A percentile compares a stretch with the other conserved stretches of the same genome.
Evolutionary conservation across 768 basidiomycete species (phyloP).

Genomic region (Amylocystis lapponica): DNA sequence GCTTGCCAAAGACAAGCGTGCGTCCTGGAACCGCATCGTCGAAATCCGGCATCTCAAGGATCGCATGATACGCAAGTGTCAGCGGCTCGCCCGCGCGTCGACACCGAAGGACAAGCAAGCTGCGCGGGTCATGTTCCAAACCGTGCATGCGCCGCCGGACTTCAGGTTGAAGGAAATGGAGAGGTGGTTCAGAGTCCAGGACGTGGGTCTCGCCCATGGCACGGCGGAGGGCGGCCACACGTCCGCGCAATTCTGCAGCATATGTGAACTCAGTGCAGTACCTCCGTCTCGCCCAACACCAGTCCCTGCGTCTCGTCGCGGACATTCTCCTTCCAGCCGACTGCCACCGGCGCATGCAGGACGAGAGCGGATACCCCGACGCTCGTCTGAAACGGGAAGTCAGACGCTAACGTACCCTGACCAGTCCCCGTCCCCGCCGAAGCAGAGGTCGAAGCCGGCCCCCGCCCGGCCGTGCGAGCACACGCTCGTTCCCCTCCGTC

Average conservation of each 20-base stretch:
- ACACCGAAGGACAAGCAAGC: constrained; percentile 32
- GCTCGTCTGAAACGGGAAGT: too few species aligned
- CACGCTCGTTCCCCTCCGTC: constrained; percentile 9
- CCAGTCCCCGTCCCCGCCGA: constrained; percentile 4
- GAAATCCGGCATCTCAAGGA: constrained; percentile 77
- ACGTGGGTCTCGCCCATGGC: constrained; percentile 10
- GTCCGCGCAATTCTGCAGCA: constrained; percentile 17
- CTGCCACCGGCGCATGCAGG: too few species aligned
- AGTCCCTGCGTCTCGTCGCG: too few species aligned
- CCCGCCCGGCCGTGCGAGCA: too few species aligned
- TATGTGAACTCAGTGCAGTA: constrained; percentile 15
- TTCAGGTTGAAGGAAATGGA: constrained; percentile 78
- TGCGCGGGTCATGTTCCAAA: constrained; percentile 49
- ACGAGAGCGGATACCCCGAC: too few species aligned
- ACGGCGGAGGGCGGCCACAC: not conserved
- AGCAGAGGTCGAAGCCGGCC: not conserved
- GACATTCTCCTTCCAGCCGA: too few species aligned
- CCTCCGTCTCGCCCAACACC: too few species aligned
- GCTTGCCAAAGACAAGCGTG: constrained; percentile 47
- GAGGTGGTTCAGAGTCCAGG: constrained; percentile 60
- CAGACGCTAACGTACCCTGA: too few species aligned
- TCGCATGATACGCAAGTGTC: constrained; percentile 77
- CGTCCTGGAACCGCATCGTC: constrained; percentile 65
- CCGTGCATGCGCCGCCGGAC: constrained; percentile 62
- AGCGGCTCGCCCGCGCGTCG: constrained; percentile 49